A percentile compares a stretch with the other conserved stretches of the same genome.
phyloP scores from a whole-genome alignment of 2,329 filamentous ascomycete species.

The Xylaria sp. region DNA sequence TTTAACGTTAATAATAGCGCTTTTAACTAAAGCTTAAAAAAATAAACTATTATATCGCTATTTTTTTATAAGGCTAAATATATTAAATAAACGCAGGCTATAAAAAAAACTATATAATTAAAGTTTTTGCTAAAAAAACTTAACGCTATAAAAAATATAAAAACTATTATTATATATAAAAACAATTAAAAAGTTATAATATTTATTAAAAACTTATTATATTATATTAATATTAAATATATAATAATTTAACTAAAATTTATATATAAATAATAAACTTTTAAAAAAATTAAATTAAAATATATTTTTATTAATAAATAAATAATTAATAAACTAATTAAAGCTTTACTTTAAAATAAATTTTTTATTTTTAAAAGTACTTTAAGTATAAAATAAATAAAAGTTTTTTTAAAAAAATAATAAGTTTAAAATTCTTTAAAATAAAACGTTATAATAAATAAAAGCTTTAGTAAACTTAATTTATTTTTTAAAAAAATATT shows the following conservation, averaged over 20 bases:
- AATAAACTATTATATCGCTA: too few relatives aligned
- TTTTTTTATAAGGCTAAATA: neutral
- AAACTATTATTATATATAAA: neutral
- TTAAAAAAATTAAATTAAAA: neutral
- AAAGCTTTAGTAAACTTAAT: too few relatives aligned
- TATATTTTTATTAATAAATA: slow-evolving; percentile 3
- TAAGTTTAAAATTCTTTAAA: too few relatives aligned
- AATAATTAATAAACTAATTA: neutral
- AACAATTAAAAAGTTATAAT: too few relatives aligned
- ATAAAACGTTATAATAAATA: too few relatives aligned
- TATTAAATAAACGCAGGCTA: neutral
- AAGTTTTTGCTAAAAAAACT: neutral
- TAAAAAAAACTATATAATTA: slow-evolving; percentile 6
- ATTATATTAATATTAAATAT: slow-evolving; percentile 4
- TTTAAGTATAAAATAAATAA: too few relatives aligned
- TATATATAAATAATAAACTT: slow-evolving; percentile 2
- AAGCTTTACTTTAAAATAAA: too few relatives aligned
- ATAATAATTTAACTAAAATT: neutral
- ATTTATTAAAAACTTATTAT: neutral
- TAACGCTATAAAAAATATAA: neutral
- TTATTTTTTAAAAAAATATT: too few relatives aligned
- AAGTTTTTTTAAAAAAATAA: too few relatives aligned
- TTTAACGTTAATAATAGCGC: neutral
- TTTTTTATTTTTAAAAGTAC: too few relatives aligned
- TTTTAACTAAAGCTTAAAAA: neutral